Evolutionary conservation across 768 basidiomycete genomes (phyloP).

Genomic region (Kwoniella heveanensis): DNA sequence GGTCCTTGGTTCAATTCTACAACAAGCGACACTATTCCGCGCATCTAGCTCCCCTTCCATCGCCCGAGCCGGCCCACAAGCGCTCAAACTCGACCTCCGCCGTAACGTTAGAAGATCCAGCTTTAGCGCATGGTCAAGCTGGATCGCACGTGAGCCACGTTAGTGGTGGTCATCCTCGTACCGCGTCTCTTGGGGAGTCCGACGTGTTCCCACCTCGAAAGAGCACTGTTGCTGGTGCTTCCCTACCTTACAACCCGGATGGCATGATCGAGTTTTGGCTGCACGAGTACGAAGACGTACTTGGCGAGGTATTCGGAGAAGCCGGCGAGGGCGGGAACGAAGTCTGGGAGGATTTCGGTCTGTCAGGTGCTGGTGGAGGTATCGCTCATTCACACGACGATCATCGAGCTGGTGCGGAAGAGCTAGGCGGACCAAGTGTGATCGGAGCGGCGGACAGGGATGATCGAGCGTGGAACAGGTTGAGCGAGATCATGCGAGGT

Average conservation of each 20-base stretch:
- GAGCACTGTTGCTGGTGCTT: constrained; percentile 79
- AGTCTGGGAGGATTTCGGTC: constrained; percentile 34
- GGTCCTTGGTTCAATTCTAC: constrained; percentile 93
- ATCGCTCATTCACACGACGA: constrained; percentile 11
- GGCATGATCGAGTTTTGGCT: constrained; percentile 80
- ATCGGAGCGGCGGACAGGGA: constrained; percentile 38
- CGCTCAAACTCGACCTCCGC: constrained; percentile 54
- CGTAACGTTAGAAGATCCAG: constrained; percentile 42
- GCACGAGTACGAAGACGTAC: constrained; percentile 93
- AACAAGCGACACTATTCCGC: constrained; percentile 84
- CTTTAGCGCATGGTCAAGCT: constrained; percentile 17
- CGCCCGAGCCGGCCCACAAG: constrained; percentile 59
- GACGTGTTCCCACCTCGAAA: constrained; percentile 90
- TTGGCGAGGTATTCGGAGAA: constrained; percentile 61
- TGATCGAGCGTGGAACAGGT: constrained; percentile 72
- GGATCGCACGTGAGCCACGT: constrained; percentile 9
- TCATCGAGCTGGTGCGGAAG: constrained; percentile 5
- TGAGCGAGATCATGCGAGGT: constrained; percentile 69
- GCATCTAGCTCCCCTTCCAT: constrained; percentile 72
- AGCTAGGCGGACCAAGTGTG: constrained; percentile 5
- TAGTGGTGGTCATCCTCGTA: constrained; percentile 3
- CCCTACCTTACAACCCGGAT: constrained; percentile 82
- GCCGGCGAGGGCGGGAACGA: constrained; percentile 40
- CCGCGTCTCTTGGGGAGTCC: constrained; percentile 65
- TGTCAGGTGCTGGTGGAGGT: constrained; percentile 32